Evolutionary conservation across 2,329 filamentous ascomycete genomes (phyloP), one percentile per base, ranked within the genome.

Genomic region (Colletotrichum trifolii): DNA sequence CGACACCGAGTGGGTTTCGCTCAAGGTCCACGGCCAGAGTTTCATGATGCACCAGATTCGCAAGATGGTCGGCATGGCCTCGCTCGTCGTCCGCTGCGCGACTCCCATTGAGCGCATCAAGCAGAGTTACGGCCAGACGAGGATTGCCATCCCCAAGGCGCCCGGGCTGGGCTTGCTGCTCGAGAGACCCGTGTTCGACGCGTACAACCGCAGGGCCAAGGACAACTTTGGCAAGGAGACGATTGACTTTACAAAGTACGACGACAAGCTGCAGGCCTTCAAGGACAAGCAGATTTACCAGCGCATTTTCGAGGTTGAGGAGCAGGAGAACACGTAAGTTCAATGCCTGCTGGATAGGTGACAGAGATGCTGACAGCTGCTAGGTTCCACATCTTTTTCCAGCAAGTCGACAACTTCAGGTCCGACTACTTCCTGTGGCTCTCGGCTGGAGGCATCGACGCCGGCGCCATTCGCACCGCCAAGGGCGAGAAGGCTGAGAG

Each of bases 11-110:
- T 99, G 96, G 96, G 84, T 99, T 5, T 96, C 91, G 47, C 84
- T 98, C 70, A 97, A 97, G 76, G 94, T 99, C 33, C 96, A 99
- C 78, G 96, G 96, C 0, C 96, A 99, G 79, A 95, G 91, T 74
- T 99, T 99, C 85, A 99, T 99, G 96, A 99, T 99, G 96, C 96
- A 99, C 78, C 96, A 99, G 81, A 99, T 99, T 78, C 91, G 96
- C 73, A 99, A 98, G 80, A 98, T 99, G 96, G 93, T 99, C 13
- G 93, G 92, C 61, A 94, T 99, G 91, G 93, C 89, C 8, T 89
- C 93, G 39, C 83, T 99, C 66, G 83, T 95, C 6, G 91, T 96
- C 7, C 90, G 96, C 42, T 96, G 92, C 76, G 96, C 93, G 54
- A 90, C 90, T n/a, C 84, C 91, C 4, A 82, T 89, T 4, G 81